Base-by-base conservation (phyloP, 352 stramenopile genomes). In the Phytophthora europaea region DNA sequence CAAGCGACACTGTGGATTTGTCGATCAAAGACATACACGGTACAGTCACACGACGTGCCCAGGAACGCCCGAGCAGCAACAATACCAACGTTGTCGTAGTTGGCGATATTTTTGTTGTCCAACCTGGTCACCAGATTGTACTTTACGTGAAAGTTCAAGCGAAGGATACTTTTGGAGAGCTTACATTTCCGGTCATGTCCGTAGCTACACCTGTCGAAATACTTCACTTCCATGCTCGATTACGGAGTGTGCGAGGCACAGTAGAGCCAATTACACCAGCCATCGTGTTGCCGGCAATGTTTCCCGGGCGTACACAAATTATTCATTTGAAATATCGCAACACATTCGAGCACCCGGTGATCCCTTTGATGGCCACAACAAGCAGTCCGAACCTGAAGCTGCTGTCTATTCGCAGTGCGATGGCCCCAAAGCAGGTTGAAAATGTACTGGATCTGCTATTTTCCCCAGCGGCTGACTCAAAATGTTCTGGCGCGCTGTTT, bases 261-360 rank as follows among this genome's bases (percentile, higher is more conserved):
- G 57, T 89, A 1, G 61, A 75, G 16, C 82, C 82, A 2, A 58
- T 80, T 13, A 63, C 65, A 9, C 45, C 65, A 20, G 43, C 68
- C 7, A 65, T 88, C 34, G 20, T 78, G 28, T 56, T 86, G n/a
- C 67, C 72, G 12, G 65, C 80, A 4, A 75, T 79, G 73, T 88
- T 88, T 54, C 73, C 76, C 8, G 82, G 80, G 2, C 71, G 67
- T 33, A 74, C 61, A 0, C 26, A 69, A 28, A 20, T 79, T 40
- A 50, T 85, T 48, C 72, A 80, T 12, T n/a, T 89, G 8, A 54
- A 73, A 7, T 89, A 85, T 72, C 63, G 64, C 13, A 89, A 80
- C 60, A 82, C 78, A 7, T 88, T 89, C 13, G 55, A 72, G 1
- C 80, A 89, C 59, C 51, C 58, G 15, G 68, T 88, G 16, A 72